Evolutionary conservation across 2,329 filamentous ascomycete species (phyloP).

Genomic region (Helicocarpus griseus): DNA sequence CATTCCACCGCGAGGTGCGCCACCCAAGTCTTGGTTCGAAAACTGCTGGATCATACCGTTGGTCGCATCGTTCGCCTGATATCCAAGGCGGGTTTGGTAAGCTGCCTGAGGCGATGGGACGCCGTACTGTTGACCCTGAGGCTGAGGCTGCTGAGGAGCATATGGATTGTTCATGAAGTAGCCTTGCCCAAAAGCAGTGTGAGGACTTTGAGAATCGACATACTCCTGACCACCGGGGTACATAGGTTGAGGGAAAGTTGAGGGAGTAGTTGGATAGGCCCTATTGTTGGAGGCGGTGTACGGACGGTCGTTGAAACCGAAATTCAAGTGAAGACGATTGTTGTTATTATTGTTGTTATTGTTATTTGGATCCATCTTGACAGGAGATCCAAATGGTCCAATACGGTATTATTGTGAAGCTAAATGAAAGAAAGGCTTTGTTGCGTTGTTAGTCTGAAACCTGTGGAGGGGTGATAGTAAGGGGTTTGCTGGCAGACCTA

Average conservation of each 20-base stretch:
- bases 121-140: constrained; percentile 33
- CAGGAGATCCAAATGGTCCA: constrained; percentile 40
- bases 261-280: constrained; percentile 78
- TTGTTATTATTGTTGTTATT: constrained; percentile 58
- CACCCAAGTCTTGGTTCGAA: constrained; percentile 86
- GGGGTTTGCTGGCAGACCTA: background rate
- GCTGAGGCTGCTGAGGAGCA: constrained; percentile 21
- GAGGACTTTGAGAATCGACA: constrained; percentile 36
- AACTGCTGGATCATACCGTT: constrained; percentile 92
- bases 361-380: constrained; percentile 45
- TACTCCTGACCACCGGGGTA: constrained; percentile 54
- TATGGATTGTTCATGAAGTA: constrained; percentile 59
- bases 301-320: constrained; percentile 52
- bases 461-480: background rate
- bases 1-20: constrained; percentile 60
- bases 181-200: constrained; percentile 34
- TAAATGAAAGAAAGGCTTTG: constrained; percentile 6
- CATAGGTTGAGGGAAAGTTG: constrained; percentile 90
- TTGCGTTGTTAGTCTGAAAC: constrained; percentile 1
- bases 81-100: constrained; percentile 42
- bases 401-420: constrained; percentile 6
- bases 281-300: constrained; percentile 55
- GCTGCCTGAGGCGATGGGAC: constrained; percentile 48
- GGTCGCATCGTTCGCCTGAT: constrained; percentile 66
- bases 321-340: constrained; percentile 38